A percentile compares a stretch with the other conserved stretches of the same genome.
phyloP scores from a whole-genome alignment of 192 early-diverging fungal species.

The Mortierella claussenii region DNA sequence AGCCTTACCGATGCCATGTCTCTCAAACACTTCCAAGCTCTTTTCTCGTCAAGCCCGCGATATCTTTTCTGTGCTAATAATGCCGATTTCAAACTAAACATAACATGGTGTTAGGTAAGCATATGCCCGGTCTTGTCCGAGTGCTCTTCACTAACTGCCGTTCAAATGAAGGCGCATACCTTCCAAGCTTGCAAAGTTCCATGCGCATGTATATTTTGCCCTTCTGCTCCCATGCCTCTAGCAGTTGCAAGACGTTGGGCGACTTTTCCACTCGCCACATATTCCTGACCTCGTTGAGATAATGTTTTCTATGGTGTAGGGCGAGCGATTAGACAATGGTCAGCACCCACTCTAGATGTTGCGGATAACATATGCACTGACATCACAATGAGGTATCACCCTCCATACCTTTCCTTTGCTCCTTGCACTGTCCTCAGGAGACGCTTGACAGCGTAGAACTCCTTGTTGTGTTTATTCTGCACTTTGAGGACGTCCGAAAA shows the following conservation, averaged over 20 bases:
- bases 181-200: slow-evolving; percentile 87
- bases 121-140: no score
- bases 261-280: slow-evolving; percentile 72
- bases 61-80: slow-evolving; percentile 40
- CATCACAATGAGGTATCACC: no score
- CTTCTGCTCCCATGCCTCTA: slow-evolving; percentile 92
- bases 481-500: slow-evolving; percentile 88
- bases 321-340: neutral
- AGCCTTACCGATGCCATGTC: slow-evolving; percentile 64
- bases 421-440: slow-evolving; percentile 75
- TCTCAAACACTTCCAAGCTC: slow-evolving; percentile 79
- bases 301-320: slow-evolving; percentile 57
- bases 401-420: slow-evolving; percentile 70
- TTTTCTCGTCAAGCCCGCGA: slow-evolving; percentile 61
- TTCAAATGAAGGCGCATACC: slow-evolving; percentile 44
- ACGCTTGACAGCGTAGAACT: slow-evolving; percentile 86
- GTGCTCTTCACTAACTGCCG: no score
- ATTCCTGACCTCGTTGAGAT: slow-evolving; percentile 86
- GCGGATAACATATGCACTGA: no score
- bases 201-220: slow-evolving; percentile 90
- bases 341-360: no score
- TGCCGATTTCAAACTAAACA: slow-evolving; percentile 26
- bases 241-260: slow-evolving; percentile 74
- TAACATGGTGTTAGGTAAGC: neutral
- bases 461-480: slow-evolving; percentile 66